Percentiles rank a stretch among this genome's conserved stretches.
These are phyloP conservation scores for Aphanomyces invadans DNA, from an alignment of 352 stramenopile species.

Conservation along the genomic window DNA sequence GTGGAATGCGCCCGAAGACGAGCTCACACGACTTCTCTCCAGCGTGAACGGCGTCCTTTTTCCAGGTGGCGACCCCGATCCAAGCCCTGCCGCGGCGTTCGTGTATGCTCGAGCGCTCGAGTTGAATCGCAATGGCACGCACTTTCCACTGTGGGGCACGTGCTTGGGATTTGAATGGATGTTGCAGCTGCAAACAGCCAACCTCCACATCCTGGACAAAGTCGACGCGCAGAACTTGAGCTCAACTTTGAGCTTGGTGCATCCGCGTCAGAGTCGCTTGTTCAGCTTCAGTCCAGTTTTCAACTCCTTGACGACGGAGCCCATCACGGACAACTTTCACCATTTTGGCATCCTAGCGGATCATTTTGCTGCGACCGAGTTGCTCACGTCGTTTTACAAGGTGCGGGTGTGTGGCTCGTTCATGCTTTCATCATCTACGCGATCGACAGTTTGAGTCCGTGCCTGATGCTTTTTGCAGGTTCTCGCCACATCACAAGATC, in stretches of 20 bases:
- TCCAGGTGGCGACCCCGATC: constrained; percentile 41
- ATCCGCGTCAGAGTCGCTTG: constrained; percentile 41
- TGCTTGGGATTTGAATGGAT: constrained; percentile 78
- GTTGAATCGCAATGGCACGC: constrained; percentile 53
- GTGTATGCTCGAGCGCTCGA: constrained; percentile 47
- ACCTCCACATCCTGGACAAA: constrained; percentile 37
- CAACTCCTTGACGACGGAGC: constrained; percentile 40
- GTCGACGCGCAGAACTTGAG: constrained; percentile 65
- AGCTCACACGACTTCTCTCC: constrained; percentile 44
- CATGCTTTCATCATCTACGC: neutral
- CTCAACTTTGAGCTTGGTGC: constrained; percentile 56
- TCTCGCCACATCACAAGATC: constrained; percentile 53
- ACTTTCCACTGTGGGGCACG: constrained; percentile 68
- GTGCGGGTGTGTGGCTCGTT: constrained; percentile 26
- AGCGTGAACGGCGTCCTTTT: constrained; percentile 71
- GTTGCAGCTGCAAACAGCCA: constrained; percentile 45
- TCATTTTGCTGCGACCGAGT: constrained; percentile 39
- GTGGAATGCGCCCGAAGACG: constrained; percentile 51
- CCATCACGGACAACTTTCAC: constrained; percentile 74
- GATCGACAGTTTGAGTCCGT: neutral
- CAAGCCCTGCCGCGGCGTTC: constrained; percentile 47
- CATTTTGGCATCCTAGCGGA: constrained; percentile 48
- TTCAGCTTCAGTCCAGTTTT: constrained; percentile 38
- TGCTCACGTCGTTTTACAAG: constrained; percentile 51
- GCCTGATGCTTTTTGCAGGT: neutral